Base-by-base conservation (phyloP, 139 green algal genomes). In the Auxenochlorella pyrenoidosa region DNA sequence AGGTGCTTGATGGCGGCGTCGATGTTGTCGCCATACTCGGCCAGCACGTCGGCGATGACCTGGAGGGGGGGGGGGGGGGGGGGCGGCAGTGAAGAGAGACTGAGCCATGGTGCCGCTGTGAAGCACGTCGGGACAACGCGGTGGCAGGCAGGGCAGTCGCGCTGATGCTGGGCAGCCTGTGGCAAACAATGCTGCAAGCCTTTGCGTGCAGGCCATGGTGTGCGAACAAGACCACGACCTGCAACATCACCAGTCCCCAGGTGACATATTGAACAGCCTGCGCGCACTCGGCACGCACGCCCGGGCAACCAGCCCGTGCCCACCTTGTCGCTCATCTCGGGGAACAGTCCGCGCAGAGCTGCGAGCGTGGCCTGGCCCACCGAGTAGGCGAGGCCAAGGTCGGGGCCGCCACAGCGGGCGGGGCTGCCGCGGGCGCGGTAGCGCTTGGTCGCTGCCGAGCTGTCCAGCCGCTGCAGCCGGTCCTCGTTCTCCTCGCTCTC, bases 1-100 rank as follows among this genome's bases (percentile, higher is more conserved):
- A 98, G 89, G 21, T 92, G 92, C 73, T 92, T 91, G 75, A 98
- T 97, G 16, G 95, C 95, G 36, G 91, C 93, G 81, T 98, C 95
- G 72, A 98, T 95, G 82, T 97, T 94, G 51, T 95, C 86, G 8
- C 95, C 95, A 80, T 92, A 98, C 43, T 94, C 92, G 32, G 89
- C 76, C 18, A 97, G 89, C 5, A 96, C 94, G 22, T 88, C 88
- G 3, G 91, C 79, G 73, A 97, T 92, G n/a, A 90, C 89, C 94
- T 97, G 90, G 70, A 13, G 38, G 5, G 70, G 47, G 73, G 71
- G 0, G 90, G 70, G 5, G 38, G 5, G 70, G 47, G 73, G 71
- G 0, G 32, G 71, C 8, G 16, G 18, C 54, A 63, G 54, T 63
- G 54, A 24, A 63, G 54, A 3, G 54, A 63, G 54, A 3, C 10